These are phyloP conservation scores for Lodderomyces beijingensis DNA, from an alignment of 1,139 yeast species.

Conservation along the genomic window DNA sequence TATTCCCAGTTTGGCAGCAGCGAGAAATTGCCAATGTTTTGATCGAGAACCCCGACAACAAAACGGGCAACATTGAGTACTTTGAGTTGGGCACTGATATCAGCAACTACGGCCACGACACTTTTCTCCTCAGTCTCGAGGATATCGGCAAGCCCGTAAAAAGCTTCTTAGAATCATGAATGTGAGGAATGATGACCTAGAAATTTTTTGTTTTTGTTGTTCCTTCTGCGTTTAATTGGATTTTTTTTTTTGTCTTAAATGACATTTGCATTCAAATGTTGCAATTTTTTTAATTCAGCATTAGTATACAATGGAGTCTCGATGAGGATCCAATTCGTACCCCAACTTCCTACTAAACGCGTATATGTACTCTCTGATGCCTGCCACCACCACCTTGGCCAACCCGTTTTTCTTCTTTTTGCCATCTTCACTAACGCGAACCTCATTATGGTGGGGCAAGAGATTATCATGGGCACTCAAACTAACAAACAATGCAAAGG, in stretches of 20 bases:
- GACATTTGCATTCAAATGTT: no score
- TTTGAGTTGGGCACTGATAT: slow-evolving; percentile 72
- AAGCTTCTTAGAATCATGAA: slow-evolving; percentile 45
- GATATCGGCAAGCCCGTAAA: slow-evolving; percentile 78
- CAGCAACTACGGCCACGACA: slow-evolving; percentile 86
- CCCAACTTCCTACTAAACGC: slow-evolving; percentile 52
- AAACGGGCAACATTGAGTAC: slow-evolving; percentile 43
- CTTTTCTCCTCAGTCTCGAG: slow-evolving; percentile 73
- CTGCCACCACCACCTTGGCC: slow-evolving; percentile 60
- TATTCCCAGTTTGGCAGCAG: slow-evolving; percentile 95
- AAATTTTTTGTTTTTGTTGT: no score
- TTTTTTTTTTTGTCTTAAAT: no score
- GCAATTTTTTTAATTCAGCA: no score
- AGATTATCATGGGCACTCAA: slow-evolving; percentile 89
- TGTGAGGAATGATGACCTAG: no score
- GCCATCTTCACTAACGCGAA: slow-evolving; percentile 21
- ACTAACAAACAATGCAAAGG: slow-evolving; percentile 88
- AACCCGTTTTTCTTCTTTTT: slow-evolving; percentile 30
- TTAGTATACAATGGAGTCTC: slow-evolving; percentile 44
- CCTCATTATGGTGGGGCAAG: slow-evolving; percentile 57
- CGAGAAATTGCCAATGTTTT: slow-evolving; percentile 69
- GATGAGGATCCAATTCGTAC: slow-evolving; percentile 57
- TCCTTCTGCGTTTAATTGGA: no score
- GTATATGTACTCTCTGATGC: slow-evolving; percentile 47
- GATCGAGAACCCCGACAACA: slow-evolving; percentile 23